phyloP scores from a whole-genome alignment of 345 rosid genomes.

The Hibiscus mutabilis region DNA sequence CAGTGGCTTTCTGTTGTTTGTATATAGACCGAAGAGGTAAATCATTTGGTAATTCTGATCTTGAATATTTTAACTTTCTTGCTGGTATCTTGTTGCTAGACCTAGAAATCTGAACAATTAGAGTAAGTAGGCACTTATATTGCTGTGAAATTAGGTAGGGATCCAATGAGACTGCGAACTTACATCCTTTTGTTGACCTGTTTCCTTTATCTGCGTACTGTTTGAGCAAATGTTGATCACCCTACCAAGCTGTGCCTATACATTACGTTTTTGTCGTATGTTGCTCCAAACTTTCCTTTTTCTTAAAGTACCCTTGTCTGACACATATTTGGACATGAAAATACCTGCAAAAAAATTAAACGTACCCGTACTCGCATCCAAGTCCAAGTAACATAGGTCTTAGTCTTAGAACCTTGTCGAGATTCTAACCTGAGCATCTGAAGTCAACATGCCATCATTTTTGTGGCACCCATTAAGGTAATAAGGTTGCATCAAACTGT shows the following conservation, averaged over 20 bases:
- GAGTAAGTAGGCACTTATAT: not conserved
- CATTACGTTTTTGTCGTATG: not conserved
- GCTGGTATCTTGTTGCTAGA: not conserved
- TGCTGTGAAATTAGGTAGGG: conserved; percentile 4
- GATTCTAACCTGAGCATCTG: not conserved
- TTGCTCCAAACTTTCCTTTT: not conserved
- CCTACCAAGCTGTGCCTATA: not conserved
- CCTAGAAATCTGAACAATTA: not conserved
- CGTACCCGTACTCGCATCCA: not conserved
- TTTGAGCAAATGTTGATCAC: not conserved
- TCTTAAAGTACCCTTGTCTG: not conserved
- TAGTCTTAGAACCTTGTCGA: not conserved
- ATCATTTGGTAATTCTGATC: not conserved
- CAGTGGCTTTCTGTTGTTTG: conserved; percentile 87
- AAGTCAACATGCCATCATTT: not conserved
- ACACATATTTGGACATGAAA: not conserved
- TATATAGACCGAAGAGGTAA: conserved; percentile 82
- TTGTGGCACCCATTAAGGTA: not conserved
- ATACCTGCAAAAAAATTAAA: not conserved
- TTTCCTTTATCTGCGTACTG: not conserved
- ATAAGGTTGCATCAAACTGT: not conserved
- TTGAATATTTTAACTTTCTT: not conserved
- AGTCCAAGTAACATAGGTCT: not conserved
- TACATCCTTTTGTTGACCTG: not conserved
- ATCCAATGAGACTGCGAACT: not conserved